phyloP scores from a whole-genome alignment of 257 asterid genomes.

The Gentiana macrophylla region DNA sequence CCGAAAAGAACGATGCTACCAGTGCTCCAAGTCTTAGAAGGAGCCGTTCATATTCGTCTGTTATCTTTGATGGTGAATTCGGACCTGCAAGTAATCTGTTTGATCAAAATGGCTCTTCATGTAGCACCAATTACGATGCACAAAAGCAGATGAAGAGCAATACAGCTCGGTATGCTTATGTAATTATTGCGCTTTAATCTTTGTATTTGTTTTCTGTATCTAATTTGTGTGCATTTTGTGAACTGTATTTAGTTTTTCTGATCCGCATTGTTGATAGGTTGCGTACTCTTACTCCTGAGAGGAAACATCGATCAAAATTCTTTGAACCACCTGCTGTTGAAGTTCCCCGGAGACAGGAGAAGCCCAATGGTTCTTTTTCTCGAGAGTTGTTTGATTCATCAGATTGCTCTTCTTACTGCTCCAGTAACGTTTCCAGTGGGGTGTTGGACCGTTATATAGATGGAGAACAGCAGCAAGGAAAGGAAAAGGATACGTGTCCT shows the following conservation, averaged over 20 bases:
- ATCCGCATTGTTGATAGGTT: slow-evolving; percentile 25
- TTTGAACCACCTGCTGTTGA: slow-evolving; percentile 26
- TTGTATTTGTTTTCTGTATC: too few species aligned
- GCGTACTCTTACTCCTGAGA: slow-evolving; percentile 71
- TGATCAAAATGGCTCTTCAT: slow-evolving; percentile 52
- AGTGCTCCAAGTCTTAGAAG: slow-evolving; percentile 61
- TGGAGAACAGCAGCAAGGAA: slow-evolving; percentile 73
- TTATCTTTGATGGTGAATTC: slow-evolving; percentile 32
- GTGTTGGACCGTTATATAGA: slow-evolving; percentile 85
- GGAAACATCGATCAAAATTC: slow-evolving; percentile 34
- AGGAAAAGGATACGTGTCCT: slow-evolving; percentile 23
- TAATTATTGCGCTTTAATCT: slow-evolving; percentile 1
- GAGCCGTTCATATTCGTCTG: slow-evolving; percentile 76
- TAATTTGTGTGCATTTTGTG: neutral
- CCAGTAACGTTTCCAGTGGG: slow-evolving; percentile 67
- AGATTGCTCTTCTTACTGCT: slow-evolving; percentile 63
- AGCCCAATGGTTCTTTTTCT: slow-evolving; percentile 28
- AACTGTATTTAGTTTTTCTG: neutral
- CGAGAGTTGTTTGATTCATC: slow-evolving; percentile 49
- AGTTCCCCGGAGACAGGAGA: slow-evolving; percentile 32
- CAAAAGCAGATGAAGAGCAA: slow-evolving; percentile 38
- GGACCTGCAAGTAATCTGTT: slow-evolving; percentile 18
- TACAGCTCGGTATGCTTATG: slow-evolving; percentile 43
- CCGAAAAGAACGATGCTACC: slow-evolving; percentile 30
- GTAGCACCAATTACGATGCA: slow-evolving; percentile 34